phyloP scores from a whole-genome alignment of 176 grass and related monocot genomes.

The Eragrostis curvula region DNA sequence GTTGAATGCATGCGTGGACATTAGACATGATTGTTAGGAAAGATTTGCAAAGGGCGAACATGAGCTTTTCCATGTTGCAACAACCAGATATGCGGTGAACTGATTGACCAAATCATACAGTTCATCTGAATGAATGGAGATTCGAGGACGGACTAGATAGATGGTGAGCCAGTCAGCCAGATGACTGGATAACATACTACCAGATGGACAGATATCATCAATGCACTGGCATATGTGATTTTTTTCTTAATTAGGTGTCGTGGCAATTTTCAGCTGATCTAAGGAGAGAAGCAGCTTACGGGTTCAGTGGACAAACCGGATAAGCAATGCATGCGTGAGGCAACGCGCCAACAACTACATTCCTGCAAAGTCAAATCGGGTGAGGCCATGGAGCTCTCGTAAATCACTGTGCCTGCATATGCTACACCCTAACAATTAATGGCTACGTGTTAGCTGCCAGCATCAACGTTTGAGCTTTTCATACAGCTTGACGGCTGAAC shows the following conservation, averaged over 20 bases:
- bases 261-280: constrained; percentile 45
- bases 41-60: constrained; percentile 15
- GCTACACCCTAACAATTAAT: not conserved
- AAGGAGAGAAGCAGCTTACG: not conserved
- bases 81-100: constrained; percentile 40
- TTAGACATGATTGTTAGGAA: not conserved
- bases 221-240: not conserved
- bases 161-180: not conserved
- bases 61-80: constrained; percentile 31
- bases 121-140: not conserved
- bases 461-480: not conserved
- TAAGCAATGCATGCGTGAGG: constrained; percentile 22
- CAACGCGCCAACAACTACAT: constrained; percentile 43
- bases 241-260: constrained; percentile 22
- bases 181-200: not conserved
- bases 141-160: not conserved
- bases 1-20: not conserved
- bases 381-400: not conserved
- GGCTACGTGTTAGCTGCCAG: not conserved
- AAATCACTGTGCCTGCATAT: not conserved
- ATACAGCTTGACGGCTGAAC: not conserved
- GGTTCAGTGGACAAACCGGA: not conserved
- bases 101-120: constrained; percentile 8
- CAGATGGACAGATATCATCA: constrained; percentile 22
- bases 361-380: constrained; percentile 46